These are phyloP conservation scores for Polytrichum formosum DNA, from an alignment of 225 moss, liverwort and hornwort species.

Conservation along the genomic window DNA sequence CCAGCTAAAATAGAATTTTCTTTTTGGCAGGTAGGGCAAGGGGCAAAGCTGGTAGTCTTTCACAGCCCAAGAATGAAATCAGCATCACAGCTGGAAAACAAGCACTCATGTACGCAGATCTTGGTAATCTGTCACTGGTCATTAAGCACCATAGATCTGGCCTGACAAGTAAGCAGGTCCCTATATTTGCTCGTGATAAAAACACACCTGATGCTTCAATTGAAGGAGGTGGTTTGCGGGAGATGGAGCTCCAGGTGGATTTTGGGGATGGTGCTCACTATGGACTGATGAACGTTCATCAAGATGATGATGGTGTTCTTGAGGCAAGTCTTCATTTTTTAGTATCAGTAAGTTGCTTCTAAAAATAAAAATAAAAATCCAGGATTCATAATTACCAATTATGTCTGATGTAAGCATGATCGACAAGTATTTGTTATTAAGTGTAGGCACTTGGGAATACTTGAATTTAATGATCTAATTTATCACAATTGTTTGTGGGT, in stretches of 20 bases:
- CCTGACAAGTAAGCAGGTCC: slow-evolving; percentile 70
- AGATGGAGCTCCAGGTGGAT: slow-evolving; percentile 69
- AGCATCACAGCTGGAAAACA: slow-evolving; percentile 53
- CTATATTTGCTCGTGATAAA: slow-evolving; percentile 58
- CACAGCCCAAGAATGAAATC: slow-evolving; percentile 37
- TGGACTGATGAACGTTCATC: slow-evolving; percentile 67
- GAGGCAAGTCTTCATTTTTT: slow-evolving; percentile 47
- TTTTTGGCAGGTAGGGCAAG: slow-evolving; percentile 49
- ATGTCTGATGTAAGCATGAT: too few relatives aligned
- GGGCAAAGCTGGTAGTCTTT: slow-evolving; percentile 41
- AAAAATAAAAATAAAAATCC: too few relatives aligned
- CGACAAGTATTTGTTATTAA: too few relatives aligned
- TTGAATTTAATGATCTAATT: too few relatives aligned
- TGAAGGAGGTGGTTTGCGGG: slow-evolving; percentile 53
- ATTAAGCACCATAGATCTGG: slow-evolving; percentile 64
- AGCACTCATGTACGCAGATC: slow-evolving; percentile 71
- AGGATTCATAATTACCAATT: too few relatives aligned
- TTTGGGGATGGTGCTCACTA: slow-evolving; percentile 83
- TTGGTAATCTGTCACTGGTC: slow-evolving; percentile 70
- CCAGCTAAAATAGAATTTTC: not conserved
- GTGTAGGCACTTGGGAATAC: too few relatives aligned
- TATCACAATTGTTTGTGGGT: too few relatives aligned
- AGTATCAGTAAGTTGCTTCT: not conserved
- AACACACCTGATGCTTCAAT: slow-evolving; percentile 46
- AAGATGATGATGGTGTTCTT: slow-evolving; percentile 87